Conservation (phyloP, 2,329 filamentous ascomycete species). For the Phaeoacremonium minimum region DNA sequence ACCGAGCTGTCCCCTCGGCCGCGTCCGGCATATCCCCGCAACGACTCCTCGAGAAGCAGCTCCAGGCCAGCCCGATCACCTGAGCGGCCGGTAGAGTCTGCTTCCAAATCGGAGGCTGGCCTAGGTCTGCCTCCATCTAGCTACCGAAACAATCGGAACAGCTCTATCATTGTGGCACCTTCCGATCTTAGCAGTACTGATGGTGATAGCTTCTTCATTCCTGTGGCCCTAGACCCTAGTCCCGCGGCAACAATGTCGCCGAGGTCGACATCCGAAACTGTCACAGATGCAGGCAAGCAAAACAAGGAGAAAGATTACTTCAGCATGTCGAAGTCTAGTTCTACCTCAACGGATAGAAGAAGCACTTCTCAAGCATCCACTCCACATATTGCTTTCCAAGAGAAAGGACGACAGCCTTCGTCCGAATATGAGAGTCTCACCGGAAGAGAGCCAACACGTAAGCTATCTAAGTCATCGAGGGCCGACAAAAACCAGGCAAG, state of each 20-base stretch:
- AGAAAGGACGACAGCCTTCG: conserved; percentile 66
- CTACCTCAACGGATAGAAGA: conserved; percentile 34
- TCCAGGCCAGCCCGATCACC: conserved; percentile 50
- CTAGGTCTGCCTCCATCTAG: conserved; percentile 69
- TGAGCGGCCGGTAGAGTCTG: conserved; percentile 43
- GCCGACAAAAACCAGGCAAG: conserved; percentile 26
- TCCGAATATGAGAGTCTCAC: conserved; percentile 55
- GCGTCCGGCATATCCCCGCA: conserved; percentile 42
- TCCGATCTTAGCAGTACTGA: conserved; percentile 39
- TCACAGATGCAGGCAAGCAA: conserved; percentile 37
- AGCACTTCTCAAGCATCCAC: conserved; percentile 54
- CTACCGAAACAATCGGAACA: conserved; percentile 76
- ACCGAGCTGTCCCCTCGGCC: conserved; percentile 66
- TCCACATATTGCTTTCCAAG: conserved; percentile 89
- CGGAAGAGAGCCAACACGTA: conserved; percentile 43
- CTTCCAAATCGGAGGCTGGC: conserved; percentile 47
- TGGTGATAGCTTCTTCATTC: conserved; percentile 70
- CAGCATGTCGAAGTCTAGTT: conserved; percentile 33
- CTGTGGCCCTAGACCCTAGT: conserved; percentile 69
- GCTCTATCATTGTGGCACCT: conserved; percentile 48
- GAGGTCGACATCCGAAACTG: conserved; percentile 44
- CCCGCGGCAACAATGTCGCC: conserved; percentile 53
- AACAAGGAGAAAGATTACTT: conserved; percentile 59
- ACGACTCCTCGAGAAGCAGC: conserved; percentile 51
- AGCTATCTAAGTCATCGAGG: conserved; percentile 39